Evolutionary conservation across 495 filamentous ascomycete genomes (phyloP), one percentile per base, ranked within the genome.

Genomic region (Margaritispora aquatica): DNA sequence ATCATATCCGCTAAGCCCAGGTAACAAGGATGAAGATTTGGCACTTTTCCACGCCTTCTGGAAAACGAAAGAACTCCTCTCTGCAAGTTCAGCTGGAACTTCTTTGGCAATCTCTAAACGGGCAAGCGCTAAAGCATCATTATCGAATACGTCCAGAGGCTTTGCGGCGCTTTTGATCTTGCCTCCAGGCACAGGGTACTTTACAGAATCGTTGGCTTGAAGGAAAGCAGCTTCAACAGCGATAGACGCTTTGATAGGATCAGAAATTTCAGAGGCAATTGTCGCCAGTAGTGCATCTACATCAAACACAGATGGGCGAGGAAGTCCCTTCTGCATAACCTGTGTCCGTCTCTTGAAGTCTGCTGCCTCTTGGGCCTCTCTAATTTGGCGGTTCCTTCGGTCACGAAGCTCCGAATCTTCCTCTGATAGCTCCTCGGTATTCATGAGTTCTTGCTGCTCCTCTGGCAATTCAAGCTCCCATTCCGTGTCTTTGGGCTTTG

Each of bases 391-490:
- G 53, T 89, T 84, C 57, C 89, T 78, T 55, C 83, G 80, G 70
- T 97, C 94, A 22, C 86, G 81, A 58, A 89, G 84, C 21, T 88
- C 93, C 0, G 92, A 84, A 70, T 98, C 94, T 70, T 97, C 92
- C 68, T 87, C 88, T 11, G 67, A 62, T 26, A 70, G 67, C 51
- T 88, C 78, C 46, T 81, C 75, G 10, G 70, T 68, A 5, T 75
- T 74, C 54, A 74, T 71, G 19, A 65, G 54, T 68, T 95, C 92
- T 52, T 80, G 75, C 36, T 87, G 80, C 55, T 96, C 92, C 49
- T 94, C 91, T 0, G 94, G 94, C 29, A 96, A 77, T 71, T 96
- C 95, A 26, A 97, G 77, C 59, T 97, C 92, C 83, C 86, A 96
- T 59, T 96, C 92, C 0, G 83, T 86, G 60, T 94, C 88, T 67